A percentile compares a stretch with the other conserved stretches of the same genome.
phyloP scores from a whole-genome alignment of 805 yeast species.

The Sporopachydermia quercuum region DNA sequence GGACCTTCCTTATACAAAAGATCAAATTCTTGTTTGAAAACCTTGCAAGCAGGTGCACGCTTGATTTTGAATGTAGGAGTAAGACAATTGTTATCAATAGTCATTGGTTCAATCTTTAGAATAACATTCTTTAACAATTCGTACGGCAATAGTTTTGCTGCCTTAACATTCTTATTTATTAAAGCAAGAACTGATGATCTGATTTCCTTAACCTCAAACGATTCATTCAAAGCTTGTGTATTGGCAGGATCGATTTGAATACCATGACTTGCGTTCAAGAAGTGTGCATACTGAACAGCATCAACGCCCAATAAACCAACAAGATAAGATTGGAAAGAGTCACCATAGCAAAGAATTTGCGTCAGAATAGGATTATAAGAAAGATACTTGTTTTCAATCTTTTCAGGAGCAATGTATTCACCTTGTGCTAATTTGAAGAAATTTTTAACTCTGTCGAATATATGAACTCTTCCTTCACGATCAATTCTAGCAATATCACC shows the following conservation, averaged over 20 bases:
- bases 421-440: slow-evolving; percentile 58
- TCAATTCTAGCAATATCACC: slow-evolving; percentile 51
- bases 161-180: slow-evolving; percentile 23
- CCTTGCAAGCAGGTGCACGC: slow-evolving; percentile 32
- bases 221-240: slow-evolving; percentile 15
- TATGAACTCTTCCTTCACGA: slow-evolving; percentile 35
- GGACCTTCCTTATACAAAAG: slow-evolving; percentile 34
- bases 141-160: slow-evolving; percentile 37
- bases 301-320: slow-evolving; percentile 54
- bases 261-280: slow-evolving; percentile 19
- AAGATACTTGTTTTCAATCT: slow-evolving; percentile 49
- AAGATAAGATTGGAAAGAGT: slow-evolving; percentile 37
- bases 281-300: slow-evolving; percentile 25
- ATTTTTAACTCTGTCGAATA: slow-evolving; percentile 66
- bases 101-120: slow-evolving; percentile 44
- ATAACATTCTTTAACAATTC: slow-evolving; percentile 44
- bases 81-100: slow-evolving; percentile 41
- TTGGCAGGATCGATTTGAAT: slow-evolving; percentile 11
- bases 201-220: slow-evolving; percentile 21
- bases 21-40: slow-evolving; percentile 25
- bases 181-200: slow-evolving; percentile 21
- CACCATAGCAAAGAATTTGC: slow-evolving; percentile 52
- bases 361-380: slow-evolving; percentile 33
- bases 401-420: slow-evolving; percentile 64
- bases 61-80: slow-evolving; percentile 56